Percentiles rank a stretch among this genome's conserved stretches.
Evolutionary conservation across 208 protist genomes (phyloP).

Genomic region (Leishmania tropica): DNA sequence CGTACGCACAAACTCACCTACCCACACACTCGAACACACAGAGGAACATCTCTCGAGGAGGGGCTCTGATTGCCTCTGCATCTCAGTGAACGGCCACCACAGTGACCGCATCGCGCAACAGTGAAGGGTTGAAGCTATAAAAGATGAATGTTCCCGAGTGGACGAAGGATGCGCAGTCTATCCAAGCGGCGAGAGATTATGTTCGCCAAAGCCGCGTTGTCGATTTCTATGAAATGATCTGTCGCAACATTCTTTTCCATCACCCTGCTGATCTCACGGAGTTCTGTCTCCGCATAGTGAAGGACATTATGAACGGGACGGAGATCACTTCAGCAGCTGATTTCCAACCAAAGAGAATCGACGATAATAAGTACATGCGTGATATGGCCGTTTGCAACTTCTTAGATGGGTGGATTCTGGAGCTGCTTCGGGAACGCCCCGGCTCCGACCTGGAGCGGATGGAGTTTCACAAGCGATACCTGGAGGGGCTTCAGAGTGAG

Average conservation of each 20-base stretch:
- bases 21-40: background rate
- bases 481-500: constrained; percentile 41
- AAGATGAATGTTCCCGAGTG: constrained; percentile 66
- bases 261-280: constrained; percentile 60
- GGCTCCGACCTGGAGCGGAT: constrained; percentile 63
- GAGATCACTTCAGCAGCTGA: constrained; percentile 49
- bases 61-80: background rate
- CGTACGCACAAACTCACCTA: background rate
- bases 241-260: constrained; percentile 66
- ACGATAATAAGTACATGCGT: constrained; percentile 83
- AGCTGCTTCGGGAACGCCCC: constrained; percentile 74
- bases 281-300: constrained; percentile 70
- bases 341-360: constrained; percentile 63
- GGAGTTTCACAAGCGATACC: constrained; percentile 85
- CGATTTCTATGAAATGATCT: constrained; percentile 92
- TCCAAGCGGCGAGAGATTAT: constrained; percentile 88
- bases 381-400: constrained; percentile 81
- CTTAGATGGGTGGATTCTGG: constrained; percentile 87
- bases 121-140: background rate
- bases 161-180: constrained; percentile 80
- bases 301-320: constrained; percentile 60
- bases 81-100: background rate
- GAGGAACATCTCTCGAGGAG: background rate
- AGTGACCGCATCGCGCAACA: background rate
- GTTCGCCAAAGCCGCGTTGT: constrained; percentile 78